A percentile compares a stretch with the other conserved stretches of the same genome.
phyloP scores from a whole-genome alignment of 345 rosid genomes.

The Lumnitzera racemosa region DNA sequence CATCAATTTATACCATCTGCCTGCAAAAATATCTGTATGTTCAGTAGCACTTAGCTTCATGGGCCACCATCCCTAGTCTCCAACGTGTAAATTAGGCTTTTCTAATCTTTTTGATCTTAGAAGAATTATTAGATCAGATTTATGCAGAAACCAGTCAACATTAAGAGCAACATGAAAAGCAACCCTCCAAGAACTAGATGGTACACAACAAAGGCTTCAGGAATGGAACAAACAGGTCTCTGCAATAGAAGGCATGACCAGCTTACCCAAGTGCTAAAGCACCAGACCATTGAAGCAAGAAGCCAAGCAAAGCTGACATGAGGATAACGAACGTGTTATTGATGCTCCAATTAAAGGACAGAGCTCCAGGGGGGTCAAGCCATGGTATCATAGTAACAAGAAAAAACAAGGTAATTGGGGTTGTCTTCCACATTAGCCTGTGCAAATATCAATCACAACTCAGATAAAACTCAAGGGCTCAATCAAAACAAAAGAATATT shows the following conservation, averaged over 20 bases:
- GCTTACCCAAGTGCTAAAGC: constrained; percentile 94
- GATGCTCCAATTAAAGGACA: constrained; percentile 64
- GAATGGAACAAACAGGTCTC: not conserved
- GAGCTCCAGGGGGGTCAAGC: constrained; percentile 85
- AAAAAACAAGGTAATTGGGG: constrained; percentile 83
- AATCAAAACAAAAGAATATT: not conserved
- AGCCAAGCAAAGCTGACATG: constrained; percentile 72
- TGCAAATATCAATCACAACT: not conserved
- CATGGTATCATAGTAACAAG: constrained; percentile 76
- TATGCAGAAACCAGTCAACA: not conserved
- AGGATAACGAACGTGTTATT: constrained; percentile 54
- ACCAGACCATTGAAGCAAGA: constrained; percentile 98
- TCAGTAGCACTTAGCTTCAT: too few relatives aligned
- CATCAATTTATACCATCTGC: too few relatives aligned
- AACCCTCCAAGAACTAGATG: not conserved
- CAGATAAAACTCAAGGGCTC: constrained; percentile 3
- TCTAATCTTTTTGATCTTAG: too few relatives aligned
- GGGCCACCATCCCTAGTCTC: too few relatives aligned
- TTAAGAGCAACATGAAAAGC: not conserved
- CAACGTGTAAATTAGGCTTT: too few relatives aligned
- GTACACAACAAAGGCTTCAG: not conserved
- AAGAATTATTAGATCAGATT: not conserved
- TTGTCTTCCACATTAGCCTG: constrained; percentile 99
- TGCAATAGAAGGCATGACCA: not conserved
- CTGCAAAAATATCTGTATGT: too few relatives aligned